phyloP scores from a whole-genome alignment of 169 alveolate genomes.

The Plasmodium falciparum region DNA sequence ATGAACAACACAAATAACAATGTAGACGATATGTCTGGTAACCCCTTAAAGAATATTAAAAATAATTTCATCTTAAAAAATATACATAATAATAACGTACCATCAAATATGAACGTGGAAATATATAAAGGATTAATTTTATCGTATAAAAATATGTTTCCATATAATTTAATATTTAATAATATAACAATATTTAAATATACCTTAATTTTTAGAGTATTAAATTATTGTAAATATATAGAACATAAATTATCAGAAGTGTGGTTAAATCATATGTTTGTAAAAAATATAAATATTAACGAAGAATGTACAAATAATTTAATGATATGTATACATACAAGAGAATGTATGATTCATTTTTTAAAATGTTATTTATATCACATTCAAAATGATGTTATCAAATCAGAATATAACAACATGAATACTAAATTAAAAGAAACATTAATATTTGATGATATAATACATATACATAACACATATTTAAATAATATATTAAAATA shows the following conservation, averaged over 20 bases:
- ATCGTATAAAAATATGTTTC: slow-evolving; percentile 74
- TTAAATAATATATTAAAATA: slow-evolving; percentile 74
- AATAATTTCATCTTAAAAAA: slow-evolving; percentile 7
- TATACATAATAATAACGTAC: slow-evolving; percentile 6
- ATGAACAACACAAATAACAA: not conserved
- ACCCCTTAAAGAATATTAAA: not conserved
- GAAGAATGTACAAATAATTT: slow-evolving; percentile 79
- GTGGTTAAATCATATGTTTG: slow-evolving; percentile 81
- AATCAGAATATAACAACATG: slow-evolving; percentile 70
- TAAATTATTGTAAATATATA: slow-evolving; percentile 81
- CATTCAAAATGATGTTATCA: slow-evolving; percentile 79
- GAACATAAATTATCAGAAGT: slow-evolving; percentile 78
- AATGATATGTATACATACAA: slow-evolving; percentile 79
- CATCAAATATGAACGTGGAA: slow-evolving; percentile 51
- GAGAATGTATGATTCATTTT: slow-evolving; percentile 81
- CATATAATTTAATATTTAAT: slow-evolving; percentile 76
- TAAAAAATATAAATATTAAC: slow-evolving; percentile 77
- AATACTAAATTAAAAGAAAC: slow-evolving; percentile 53
- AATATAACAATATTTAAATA: slow-evolving; percentile 79
- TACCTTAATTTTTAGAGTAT: slow-evolving; percentile 71
- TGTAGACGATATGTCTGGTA: not conserved
- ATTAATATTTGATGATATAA: slow-evolving; percentile 69
- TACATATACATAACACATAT: slow-evolving; percentile 75
- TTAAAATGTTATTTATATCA: slow-evolving; percentile 75
- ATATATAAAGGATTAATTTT: slow-evolving; percentile 54